A percentile compares a stretch with the other conserved stretches of the same genome.
These are phyloP conservation scores for Raffaelea ambrosiae DNA, from an alignment of 2,329 filamentous ascomycete species.

Conservation along the genomic window DNA sequence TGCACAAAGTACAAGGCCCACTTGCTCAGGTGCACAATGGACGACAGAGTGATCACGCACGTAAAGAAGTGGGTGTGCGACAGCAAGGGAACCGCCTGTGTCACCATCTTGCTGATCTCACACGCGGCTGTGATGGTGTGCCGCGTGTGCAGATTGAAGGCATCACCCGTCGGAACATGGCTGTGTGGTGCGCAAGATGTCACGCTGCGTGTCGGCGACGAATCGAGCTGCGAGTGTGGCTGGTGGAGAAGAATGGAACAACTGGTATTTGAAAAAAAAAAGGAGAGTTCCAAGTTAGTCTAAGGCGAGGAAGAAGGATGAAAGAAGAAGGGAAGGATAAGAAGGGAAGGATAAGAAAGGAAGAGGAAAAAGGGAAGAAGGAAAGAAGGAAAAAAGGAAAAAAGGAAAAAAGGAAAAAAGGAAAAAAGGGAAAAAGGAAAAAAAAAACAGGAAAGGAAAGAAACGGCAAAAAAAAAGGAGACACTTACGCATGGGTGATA, in stretches of 20 bases:
- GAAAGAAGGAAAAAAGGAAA: no score
- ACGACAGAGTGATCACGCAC: conserved; percentile 68
- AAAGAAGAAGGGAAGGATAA: no score
- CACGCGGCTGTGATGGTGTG: conserved; percentile 75
- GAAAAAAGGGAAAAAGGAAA: no score
- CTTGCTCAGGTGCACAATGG: conserved; percentile 73
- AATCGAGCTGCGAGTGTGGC: conserved; percentile 67
- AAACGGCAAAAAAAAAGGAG: no score
- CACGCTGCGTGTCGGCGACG: conserved; percentile 46
- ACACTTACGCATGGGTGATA: conserved; percentile 52
- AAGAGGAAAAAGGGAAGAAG: no score
- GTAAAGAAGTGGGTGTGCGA: conserved; percentile 79
- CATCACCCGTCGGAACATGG: conserved; percentile 36
- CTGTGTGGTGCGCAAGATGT: conserved; percentile 60
- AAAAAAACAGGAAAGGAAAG: no score
- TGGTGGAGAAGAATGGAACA: conserved; percentile 70
- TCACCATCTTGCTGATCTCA: conserved; percentile 66
- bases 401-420: no score
- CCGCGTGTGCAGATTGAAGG: conserved; percentile 61
- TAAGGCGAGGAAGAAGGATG: no score
- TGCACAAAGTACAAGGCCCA: conserved; percentile 60
- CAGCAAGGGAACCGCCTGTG: conserved; percentile 61
- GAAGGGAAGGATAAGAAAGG: no score
- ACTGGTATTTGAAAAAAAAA: conserved; percentile 21
- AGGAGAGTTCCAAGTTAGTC: no score